A percentile compares a stretch with the other conserved stretches of the same genome.
These are phyloP conservation scores for Achlya hypogyna DNA, from an alignment of 352 stramenopile genomes.

Conservation along the genomic window DNA sequence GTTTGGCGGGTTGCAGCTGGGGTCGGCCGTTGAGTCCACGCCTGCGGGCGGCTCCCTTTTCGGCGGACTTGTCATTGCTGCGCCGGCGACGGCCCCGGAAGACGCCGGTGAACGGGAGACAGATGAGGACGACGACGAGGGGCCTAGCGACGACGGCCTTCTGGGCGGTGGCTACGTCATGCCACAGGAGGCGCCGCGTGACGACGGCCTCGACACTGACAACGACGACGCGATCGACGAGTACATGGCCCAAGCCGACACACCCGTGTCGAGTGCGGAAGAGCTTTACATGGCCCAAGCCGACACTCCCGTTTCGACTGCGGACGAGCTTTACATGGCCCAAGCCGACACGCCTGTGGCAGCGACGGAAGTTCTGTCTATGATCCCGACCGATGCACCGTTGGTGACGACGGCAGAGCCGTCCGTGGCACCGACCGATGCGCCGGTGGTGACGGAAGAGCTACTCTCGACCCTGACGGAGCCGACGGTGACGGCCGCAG, in stretches of 20 bases:
- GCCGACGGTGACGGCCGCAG: no score
- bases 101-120: not conserved
- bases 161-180: not conserved
- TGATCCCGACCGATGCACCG: not conserved
- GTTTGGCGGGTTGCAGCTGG: constrained; percentile 34
- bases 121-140: constrained; percentile 9
- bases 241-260: constrained; percentile 1
- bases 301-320: not conserved
- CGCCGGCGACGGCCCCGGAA: not conserved
- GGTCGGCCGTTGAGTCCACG: not conserved
- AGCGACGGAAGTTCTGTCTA: not conserved
- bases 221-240: not conserved
- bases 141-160: not conserved
- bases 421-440: not conserved
- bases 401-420: not conserved
- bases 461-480: no score
- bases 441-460: not conserved
- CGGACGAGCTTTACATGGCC: not conserved
- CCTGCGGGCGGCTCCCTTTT: constrained; percentile 9
- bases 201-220: not conserved
- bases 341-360: not conserved
- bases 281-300: not conserved
- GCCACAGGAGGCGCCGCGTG: not conserved
- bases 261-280: not conserved
- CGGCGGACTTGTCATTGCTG: constrained; percentile 11